Percentiles rank a stretch among this genome's conserved stretches.
phyloP scores from a whole-genome alignment of 257 asterid species.

The Solanum sejunctum region DNA sequence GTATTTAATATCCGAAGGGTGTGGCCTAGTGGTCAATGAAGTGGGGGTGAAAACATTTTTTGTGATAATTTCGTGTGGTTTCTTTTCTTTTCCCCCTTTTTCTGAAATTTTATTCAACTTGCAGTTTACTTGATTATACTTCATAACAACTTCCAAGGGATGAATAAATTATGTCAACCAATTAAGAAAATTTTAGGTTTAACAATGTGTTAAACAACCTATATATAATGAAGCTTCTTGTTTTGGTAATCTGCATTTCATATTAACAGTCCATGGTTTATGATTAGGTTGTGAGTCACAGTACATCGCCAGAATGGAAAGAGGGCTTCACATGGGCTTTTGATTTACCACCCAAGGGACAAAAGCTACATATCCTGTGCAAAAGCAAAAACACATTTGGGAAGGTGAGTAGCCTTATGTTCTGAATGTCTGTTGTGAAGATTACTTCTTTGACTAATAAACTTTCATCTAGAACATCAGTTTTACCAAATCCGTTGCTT shows the following conservation, averaged over 20 bases:
- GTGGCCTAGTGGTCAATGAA: too few relatives aligned
- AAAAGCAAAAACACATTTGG: constrained; percentile 73
- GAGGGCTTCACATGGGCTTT: constrained; percentile 87
- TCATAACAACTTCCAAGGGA: neutral
- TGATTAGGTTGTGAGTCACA: constrained; percentile 54
- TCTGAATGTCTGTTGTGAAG: neutral
- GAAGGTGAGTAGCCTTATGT: constrained; percentile 42
- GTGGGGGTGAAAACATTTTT: neutral
- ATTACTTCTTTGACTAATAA: neutral
- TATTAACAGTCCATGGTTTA: neutral
- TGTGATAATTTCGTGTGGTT: neutral
- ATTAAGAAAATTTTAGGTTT: neutral
- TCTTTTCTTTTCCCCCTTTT: neutral
- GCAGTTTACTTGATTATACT: neutral
- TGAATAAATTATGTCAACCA: neutral
- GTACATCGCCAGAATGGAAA: constrained; percentile 68
- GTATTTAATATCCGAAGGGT: too few relatives aligned
- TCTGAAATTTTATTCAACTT: neutral
- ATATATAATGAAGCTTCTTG: neutral
- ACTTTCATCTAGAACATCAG: neutral
- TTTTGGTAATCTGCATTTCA: neutral
- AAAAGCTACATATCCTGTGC: constrained; percentile 59
- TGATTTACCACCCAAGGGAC: constrained; percentile 89
- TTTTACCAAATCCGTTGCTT: neutral
- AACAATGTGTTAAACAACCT: neutral